Evolutionary conservation across 495 filamentous ascomycete genomes (phyloP).

Genomic region (Podospora pseudopauciseta): DNA sequence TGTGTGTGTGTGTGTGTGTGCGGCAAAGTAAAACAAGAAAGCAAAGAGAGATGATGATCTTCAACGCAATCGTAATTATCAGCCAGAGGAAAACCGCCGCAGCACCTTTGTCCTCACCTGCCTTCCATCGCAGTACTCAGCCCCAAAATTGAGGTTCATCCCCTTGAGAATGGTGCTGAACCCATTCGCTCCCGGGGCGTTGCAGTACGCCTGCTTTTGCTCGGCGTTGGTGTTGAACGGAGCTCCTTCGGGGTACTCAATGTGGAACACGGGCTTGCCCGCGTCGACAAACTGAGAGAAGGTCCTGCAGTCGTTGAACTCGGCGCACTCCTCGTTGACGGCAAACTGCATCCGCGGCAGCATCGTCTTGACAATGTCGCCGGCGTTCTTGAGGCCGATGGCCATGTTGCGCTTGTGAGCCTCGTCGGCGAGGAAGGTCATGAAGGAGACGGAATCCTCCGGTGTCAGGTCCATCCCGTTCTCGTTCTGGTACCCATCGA

Average conservation of each 20-base stretch:
- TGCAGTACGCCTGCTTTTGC: constrained; percentile 23
- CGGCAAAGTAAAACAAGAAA: too few relatives aligned
- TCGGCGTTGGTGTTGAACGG: constrained; percentile 26
- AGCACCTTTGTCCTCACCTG: constrained; percentile 18
- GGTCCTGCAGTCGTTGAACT: constrained; percentile 50
- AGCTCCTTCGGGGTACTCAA: constrained; percentile 60
- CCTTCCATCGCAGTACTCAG: constrained; percentile 43
- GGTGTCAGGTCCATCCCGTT: constrained; percentile 56
- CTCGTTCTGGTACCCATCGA: constrained; percentile 59
- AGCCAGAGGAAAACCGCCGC: neutral
- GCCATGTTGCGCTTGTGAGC: constrained; percentile 48
- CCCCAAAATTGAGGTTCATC: constrained; percentile 59
- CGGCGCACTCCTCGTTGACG: constrained; percentile 70
- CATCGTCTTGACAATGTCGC: constrained; percentile 54
- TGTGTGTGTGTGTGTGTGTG: too few relatives aligned
- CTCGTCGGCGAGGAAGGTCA: constrained; percentile 55
- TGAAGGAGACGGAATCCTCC: constrained; percentile 52
- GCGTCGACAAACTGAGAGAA: constrained; percentile 55
- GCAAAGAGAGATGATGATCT: neutral
- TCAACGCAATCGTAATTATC: neutral
- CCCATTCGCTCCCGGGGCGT: constrained; percentile 17
- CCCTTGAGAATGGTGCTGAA: constrained; percentile 66
- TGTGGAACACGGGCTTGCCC: constrained; percentile 69
- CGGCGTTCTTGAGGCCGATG: constrained; percentile 65
- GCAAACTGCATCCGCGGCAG: constrained; percentile 59